Evolutionary conservation across 768 basidiomycete species (phyloP).

Genomic region (Coprinellus aureogranulatus): DNA sequence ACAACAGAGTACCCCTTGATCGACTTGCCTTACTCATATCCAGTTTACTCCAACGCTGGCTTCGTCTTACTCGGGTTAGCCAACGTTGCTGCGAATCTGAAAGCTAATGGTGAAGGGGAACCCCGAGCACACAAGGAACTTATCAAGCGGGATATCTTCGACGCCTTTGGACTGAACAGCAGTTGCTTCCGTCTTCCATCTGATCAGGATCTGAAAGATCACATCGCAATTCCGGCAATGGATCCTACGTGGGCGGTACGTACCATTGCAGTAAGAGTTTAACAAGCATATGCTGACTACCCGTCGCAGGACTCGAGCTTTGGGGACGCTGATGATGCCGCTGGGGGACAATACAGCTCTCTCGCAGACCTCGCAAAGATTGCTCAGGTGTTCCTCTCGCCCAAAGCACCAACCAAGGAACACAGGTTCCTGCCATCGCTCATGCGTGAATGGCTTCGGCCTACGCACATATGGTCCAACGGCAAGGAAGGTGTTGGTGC

Average conservation of each 20-base stretch:
- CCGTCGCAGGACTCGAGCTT: slow-evolving; percentile 36
- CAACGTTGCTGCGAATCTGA: slow-evolving; percentile 52
- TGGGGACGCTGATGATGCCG: slow-evolving; percentile 37
- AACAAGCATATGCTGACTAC: background rate
- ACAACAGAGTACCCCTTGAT: slow-evolving; percentile 36
- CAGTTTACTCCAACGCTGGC: slow-evolving; percentile 75
- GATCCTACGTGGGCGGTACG: slow-evolving; percentile 33
- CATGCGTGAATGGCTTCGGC: slow-evolving; percentile 43
- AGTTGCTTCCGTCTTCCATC: slow-evolving; percentile 43
- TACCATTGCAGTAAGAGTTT: background rate
- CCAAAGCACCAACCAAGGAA: slow-evolving; percentile 39
- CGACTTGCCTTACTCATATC: too few species aligned
- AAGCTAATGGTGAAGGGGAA: slow-evolving; percentile 30
- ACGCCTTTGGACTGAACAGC: slow-evolving; percentile 42
- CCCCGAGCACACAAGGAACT: slow-evolving; percentile 41
- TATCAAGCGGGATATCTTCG: slow-evolving; percentile 48
- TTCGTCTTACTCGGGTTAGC: slow-evolving; percentile 70
- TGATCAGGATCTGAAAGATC: slow-evolving; percentile 23
- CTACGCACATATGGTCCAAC: slow-evolving; percentile 25
- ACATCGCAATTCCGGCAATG: slow-evolving; percentile 39
- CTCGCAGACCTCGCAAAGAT: slow-evolving; percentile 42
- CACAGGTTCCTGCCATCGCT: slow-evolving; percentile 34
- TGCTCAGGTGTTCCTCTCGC: slow-evolving; percentile 14
- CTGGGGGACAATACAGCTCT: slow-evolving; percentile 52
- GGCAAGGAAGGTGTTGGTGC: slow-evolving; percentile 37